Base-by-base conservation (phyloP, 768 basidiomycete species). In the Trametes sanguinea region DNA sequence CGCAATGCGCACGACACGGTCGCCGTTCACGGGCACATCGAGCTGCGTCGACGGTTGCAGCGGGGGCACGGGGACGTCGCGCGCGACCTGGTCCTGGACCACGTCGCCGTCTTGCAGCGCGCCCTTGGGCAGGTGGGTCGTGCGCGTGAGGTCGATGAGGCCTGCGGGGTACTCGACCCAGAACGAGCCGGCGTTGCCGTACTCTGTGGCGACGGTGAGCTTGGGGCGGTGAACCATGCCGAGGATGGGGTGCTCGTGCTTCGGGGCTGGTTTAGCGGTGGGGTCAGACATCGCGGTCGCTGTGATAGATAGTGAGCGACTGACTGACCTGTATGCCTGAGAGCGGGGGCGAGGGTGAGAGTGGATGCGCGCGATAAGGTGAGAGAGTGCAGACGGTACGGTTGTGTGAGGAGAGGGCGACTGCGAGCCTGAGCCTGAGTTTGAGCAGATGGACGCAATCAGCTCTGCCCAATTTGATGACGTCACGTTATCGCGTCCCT, bases 91-190 rank as follows among this genome's bases (percentile, higher is more conserved):
- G 44, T 51, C 58, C 39, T 61, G 45, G 14, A 37, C 55, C 35
- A 60, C 54, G 33, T 57, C 56, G 30, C 60, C 63, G 14, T 59
- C 37, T 2, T 27, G 29, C 33, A 54, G 32, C 10, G 57, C 60
- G 43, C 57, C 61, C 10, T 50, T 16, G 35, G 55, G 62, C 17
- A 83, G 69, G 61, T 78, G 81, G 37, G 69, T 70, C 9, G 78
- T 75, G 46, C 86, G 81, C 16, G 86, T 82, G 54, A 88, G 72
- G 70, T 89, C 86, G 27, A 89, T 73, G 35, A 88, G 77, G 0
- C 87, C 86, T 8, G 79, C 78, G 11, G 86, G 85, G 68, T 87
- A 88, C 71, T 89, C 87, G 30, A 86, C 83, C 88, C 87, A 88
- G 72, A 86, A 88, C 11, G 77, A 79, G 3, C 75, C 72, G 29